phyloP scores from a whole-genome alignment of 2,329 filamentous ascomycete genomes.

The Aspergillus sp. region DNA sequence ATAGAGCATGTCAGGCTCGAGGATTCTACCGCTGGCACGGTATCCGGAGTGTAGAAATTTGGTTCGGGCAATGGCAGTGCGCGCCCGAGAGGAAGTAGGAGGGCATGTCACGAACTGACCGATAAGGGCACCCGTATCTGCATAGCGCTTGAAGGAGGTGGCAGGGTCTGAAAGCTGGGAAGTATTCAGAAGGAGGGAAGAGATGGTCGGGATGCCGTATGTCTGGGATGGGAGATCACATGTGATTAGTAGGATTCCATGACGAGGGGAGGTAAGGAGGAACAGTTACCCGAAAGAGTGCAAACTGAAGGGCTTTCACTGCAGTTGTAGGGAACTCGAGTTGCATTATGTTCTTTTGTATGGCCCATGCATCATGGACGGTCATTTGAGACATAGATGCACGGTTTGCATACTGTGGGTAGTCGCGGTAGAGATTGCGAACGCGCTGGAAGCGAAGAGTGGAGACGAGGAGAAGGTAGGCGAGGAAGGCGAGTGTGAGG shows the following conservation, averaged over 20 bases:
- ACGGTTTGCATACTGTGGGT: constrained; percentile 43
- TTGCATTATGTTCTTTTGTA: constrained; percentile 48
- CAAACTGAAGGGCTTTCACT: constrained; percentile 57
- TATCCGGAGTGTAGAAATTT: constrained; percentile 64
- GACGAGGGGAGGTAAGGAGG: neutral
- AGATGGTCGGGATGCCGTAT: constrained; percentile 59
- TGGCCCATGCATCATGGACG: constrained; percentile 53
- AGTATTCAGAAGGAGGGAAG: constrained; percentile 51
- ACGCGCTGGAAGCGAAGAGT: constrained; percentile 33
- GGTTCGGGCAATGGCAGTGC: constrained; percentile 61
- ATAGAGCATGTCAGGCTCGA: constrained; percentile 64
- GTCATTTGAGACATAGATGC: constrained; percentile 54
- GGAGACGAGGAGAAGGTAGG: constrained; percentile 27
- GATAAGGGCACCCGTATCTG: constrained; percentile 54
- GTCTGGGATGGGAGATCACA: constrained; percentile 36
- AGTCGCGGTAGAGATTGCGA: constrained; percentile 40
- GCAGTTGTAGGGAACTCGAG: constrained; percentile 58
- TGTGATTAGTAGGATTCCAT: neutral
- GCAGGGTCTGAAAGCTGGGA: constrained; percentile 49
- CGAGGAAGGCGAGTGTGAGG: neutral
- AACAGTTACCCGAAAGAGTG: constrained; percentile 54
- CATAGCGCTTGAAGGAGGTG: constrained; percentile 55
- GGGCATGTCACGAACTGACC: constrained; percentile 50
- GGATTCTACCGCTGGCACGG: constrained; percentile 59
- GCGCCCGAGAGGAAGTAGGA: constrained; percentile 47